Conservation (phyloP, 805 yeast genomes). For the Suhomyces faveliae region DNA sequence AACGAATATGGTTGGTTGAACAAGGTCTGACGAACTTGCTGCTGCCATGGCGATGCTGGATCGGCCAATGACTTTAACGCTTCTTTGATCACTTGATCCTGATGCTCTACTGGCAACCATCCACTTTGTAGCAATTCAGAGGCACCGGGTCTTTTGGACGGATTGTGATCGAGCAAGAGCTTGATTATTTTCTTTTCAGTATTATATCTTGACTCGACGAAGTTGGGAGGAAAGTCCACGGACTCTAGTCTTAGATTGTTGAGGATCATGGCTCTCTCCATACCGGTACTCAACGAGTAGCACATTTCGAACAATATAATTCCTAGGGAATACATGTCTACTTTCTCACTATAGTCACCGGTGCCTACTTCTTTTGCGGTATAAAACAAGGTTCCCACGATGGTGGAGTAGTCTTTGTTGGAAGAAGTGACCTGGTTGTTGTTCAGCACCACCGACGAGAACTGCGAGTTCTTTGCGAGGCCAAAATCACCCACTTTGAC, state of each 20-base stretch:
- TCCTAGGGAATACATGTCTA: conserved; percentile 94
- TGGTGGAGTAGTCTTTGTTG: conserved; percentile 79
- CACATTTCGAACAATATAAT: conserved; percentile 95
- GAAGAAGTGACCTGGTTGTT: conserved; percentile 37
- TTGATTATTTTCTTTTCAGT: conserved; percentile 68
- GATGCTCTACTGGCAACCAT: conserved; percentile 80
- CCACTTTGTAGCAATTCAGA: conserved; percentile 74
- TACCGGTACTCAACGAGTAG: conserved; percentile 78
- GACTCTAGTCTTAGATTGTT: conserved; percentile 56
- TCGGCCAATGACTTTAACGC: conserved; percentile 83
- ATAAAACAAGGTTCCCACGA: conserved; percentile 90
- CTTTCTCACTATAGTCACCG: conserved; percentile 87
- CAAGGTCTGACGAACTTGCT: conserved; percentile 81
- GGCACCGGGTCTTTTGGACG: conserved; percentile 78
- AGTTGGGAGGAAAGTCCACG: conserved; percentile 71
- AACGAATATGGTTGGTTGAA: conserved; percentile 83
- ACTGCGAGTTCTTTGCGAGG: conserved; percentile 83
- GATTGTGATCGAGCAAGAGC: conserved; percentile 73
- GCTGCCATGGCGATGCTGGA: conserved; percentile 92
- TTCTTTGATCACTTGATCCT: conserved; percentile 85
- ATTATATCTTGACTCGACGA: conserved; percentile 47
- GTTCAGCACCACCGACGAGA: conserved; percentile 33
- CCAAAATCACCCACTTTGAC: conserved; percentile 98
- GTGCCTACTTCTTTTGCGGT: conserved; percentile 85
- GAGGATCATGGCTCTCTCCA: conserved; percentile 86